Evolutionary conservation across 495 filamentous ascomycete species (phyloP), one percentile per base, ranked within the genome.

Genomic region (Sabuloglossum arenarium): DNA sequence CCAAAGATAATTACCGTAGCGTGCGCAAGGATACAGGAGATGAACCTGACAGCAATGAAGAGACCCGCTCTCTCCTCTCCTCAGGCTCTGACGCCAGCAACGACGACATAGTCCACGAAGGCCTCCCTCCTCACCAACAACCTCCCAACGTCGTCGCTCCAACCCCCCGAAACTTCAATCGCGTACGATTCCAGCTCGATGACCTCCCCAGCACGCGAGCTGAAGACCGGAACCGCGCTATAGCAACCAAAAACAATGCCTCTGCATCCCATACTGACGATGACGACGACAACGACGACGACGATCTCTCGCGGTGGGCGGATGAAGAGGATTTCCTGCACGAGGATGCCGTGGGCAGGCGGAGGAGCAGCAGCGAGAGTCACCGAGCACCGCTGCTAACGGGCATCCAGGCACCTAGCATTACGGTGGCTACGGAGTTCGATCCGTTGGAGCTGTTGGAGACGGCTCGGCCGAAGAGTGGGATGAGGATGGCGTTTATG

Each of bases 161-260:
- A 29, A 79, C 79, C 11, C 86, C 88, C 24, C 76, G 89, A 47
- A 96, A 87, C 0, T 76, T 80, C 10, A 86, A 89, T 64, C 77
- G 88, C 34, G 91, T 98, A 32, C 81, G 86, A 55, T 98, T 98
- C 68, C 81, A 94, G 52, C 71, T 94, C n/a, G 70, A 76, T 67
- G 47, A 58, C 12, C 24, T 43, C 3, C 53, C 53, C 10, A 31
- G 51, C 19, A 53, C 28, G 8, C n/a, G 28, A 10, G 31, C 51
- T 8, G 51, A 53, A 16, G 51, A 53, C 10, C 19, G 51, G 6
- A 31, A n/a, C 14, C 16, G 14, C 34, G 12, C 3, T n/a, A 19
- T 11, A 14, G 66, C 69, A 49, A 69, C 68, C 51, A 67, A 71
- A 54, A 69, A 73, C 56, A 63, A 61, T 43, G 59, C 64, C n/a